Percentiles rank a stretch among this genome's conserved stretches.
Evolutionary conservation across 371 early-diverging fungal genomes (phyloP).

Genomic region (Mucor irregularis): DNA sequence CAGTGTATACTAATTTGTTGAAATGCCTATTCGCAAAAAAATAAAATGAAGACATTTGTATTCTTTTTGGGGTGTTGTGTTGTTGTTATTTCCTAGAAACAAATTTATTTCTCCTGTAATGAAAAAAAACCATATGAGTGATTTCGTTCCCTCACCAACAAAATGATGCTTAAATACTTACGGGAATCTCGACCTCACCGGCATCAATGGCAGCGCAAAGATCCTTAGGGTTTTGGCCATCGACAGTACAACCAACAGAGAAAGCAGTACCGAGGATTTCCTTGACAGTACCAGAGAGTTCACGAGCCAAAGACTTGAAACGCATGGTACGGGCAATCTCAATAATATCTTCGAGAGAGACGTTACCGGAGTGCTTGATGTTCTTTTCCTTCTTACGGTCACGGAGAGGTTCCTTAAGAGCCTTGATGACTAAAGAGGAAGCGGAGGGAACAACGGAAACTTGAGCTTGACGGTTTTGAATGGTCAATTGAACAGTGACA

Average conservation of each 20-base stretch:
- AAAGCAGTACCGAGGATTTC: constrained; percentile 98
- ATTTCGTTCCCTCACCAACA: too few relatives aligned
- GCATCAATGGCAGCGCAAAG: constrained; percentile 49
- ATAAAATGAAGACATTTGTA: not conserved
- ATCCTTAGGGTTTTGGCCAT: constrained; percentile 50
- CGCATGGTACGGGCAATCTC: constrained; percentile 95
- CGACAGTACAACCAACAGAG: constrained; percentile 96
- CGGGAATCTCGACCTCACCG: constrained; percentile 89
- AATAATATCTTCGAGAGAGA: constrained; percentile 84
- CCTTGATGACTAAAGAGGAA: constrained; percentile 94
- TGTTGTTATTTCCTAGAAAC: constrained; percentile 15
- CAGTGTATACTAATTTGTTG: constrained; percentile 1
- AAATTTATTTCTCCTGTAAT: too few relatives aligned
- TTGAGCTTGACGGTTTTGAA: constrained; percentile 98
- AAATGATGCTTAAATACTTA: too few relatives aligned
- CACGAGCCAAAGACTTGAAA: constrained; percentile 80
- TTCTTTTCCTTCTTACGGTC: constrained; percentile 99
- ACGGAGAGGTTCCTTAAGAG: constrained; percentile 96
- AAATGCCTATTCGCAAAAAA: not conserved
- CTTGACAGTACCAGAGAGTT: constrained; percentile 90
- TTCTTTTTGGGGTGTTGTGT: not conserved
- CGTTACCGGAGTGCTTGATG: constrained; percentile 92
- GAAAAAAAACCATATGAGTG: too few relatives aligned
- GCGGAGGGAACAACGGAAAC: constrained; percentile 95
- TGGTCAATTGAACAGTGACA: constrained; percentile 94